Evolutionary conservation across 2,329 filamentous ascomycete genomes (phyloP), one percentile per base, ranked within the genome.

Genomic region (Endoconidiophora polonica): DNA sequence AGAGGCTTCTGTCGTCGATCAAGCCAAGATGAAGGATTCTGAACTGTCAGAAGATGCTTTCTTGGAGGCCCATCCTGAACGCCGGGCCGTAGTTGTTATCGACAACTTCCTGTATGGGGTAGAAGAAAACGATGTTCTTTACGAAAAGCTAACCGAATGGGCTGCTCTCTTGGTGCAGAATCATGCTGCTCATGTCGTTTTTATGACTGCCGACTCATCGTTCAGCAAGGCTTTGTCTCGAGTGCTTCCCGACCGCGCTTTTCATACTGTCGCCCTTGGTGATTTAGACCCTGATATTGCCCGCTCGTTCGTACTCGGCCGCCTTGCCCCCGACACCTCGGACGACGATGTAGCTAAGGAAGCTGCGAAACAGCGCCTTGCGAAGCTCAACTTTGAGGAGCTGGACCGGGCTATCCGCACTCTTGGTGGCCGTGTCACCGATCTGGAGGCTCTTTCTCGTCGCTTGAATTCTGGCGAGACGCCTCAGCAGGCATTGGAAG

Each of bases 161-260:
- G 87, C 88, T 1, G 87, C 91, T 3, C 72, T 79, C 1, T 68
- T 95, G 24, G 88, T 91, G 0, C 85, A 86, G 43, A 81, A 82
- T 48, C 94, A 95, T 56, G 74, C 94, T 41, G 90, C 90, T 0
- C 91, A 96, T 62, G 87, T 96, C 51, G 81, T 98, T 52, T 94
- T 96, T 69, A 70, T 98, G 37, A 95, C 90, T 0, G 86, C 83
- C 52, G 90, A 96, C 56, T 76, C 86, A 1, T 85, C 86, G 0
- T 94, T 86, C 64, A 82, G 83, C 46, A 96, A 96, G 62, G 81
- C 85, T 0, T 69, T 96, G 2, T 80, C 83, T 53, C 91, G 86
- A 61, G 84, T 86, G 0, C 72, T 98, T 18, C 91, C 91, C 0
- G 90, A 95, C 59, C 78, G 91, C 23, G 83, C 95, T 10, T 94